Evolutionary conservation across 129 eudicot genomes (phyloP).

Genomic region (sunflower (Helianthus annuus)): DNA sequence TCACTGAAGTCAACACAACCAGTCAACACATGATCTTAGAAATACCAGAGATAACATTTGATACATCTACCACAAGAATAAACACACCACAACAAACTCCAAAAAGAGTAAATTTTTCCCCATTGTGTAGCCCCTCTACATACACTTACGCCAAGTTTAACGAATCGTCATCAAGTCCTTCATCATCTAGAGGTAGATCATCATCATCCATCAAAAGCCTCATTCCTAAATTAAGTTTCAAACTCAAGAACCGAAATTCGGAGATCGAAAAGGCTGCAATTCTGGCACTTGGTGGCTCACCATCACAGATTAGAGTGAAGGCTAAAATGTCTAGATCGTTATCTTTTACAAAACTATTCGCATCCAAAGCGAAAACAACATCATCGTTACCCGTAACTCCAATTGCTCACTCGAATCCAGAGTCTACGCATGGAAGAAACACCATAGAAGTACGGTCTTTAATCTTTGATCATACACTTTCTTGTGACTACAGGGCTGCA

Average conservation of each 20-base stretch:
- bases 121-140: constrained; percentile 46
- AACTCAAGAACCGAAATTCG: constrained; percentile 56
- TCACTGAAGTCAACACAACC: constrained; percentile 44
- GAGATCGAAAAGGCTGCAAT: constrained; percentile 84
- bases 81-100: constrained; percentile 64
- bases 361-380: constrained; percentile 50
- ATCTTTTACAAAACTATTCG: constrained; percentile 61
- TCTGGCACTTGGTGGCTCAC: constrained; percentile 74
- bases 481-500: neutral
- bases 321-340: constrained; percentile 48
- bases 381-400: constrained; percentile 81
- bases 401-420: constrained; percentile 87
- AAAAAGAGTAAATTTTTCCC: constrained; percentile 71
- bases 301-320: constrained; percentile 44
- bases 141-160: constrained; percentile 40
- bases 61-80: constrained; percentile 44
- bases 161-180: constrained; percentile 52
- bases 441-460: constrained; percentile 29
- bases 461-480: neutral
- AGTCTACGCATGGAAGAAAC: constrained; percentile 81
- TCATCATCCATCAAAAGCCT: constrained; percentile 63
- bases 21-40: constrained; percentile 41
- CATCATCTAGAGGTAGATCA: constrained; percentile 48
- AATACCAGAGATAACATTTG: constrained; percentile 43
- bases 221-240: constrained; percentile 77